Evolutionary conservation across 495 filamentous ascomycete species (phyloP).

Genomic region (Penicillium macrosclerotiorum): DNA sequence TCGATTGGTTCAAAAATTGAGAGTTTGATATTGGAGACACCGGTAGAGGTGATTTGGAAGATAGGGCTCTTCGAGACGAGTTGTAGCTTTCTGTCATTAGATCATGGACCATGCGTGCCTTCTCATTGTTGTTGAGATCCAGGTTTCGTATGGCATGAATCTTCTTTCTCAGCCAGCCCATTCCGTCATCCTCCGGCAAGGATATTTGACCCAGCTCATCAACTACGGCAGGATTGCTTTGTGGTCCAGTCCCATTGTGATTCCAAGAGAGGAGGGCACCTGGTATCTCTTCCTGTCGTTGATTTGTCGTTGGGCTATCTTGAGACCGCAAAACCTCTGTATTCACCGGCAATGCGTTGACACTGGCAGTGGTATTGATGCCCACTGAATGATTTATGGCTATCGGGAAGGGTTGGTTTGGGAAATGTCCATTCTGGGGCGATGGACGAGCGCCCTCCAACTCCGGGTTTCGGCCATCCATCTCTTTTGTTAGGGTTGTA

Average conservation of each 20-base stretch:
- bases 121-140: constrained; percentile 64
- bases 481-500: constrained; percentile 28
- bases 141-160: constrained; percentile 73
- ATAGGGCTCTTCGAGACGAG: constrained; percentile 37
- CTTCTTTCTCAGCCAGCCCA: constrained; percentile 68
- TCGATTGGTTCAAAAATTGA: constrained; percentile 33
- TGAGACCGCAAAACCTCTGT: background rate
- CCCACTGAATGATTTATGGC: background rate
- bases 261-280: too few species aligned
- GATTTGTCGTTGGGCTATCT: background rate
- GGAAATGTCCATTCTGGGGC: constrained; percentile 4
- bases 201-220: constrained; percentile 26
- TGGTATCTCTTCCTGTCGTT: too few species aligned
- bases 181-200: constrained; percentile 92
- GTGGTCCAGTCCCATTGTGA: too few species aligned
- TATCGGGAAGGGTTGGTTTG: background rate
- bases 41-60: constrained; percentile 23
- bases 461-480: constrained; percentile 25
- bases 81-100: constrained; percentile 81
- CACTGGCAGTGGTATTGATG: background rate
- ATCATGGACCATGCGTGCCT: constrained; percentile 79
- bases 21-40: constrained; percentile 34
- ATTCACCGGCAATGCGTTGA: background rate
- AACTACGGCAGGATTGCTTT: constrained; percentile 10
- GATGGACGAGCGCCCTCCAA: constrained; percentile 13